Evolutionary conservation across 1,284 basidiomycete genomes (phyloP), one percentile per base, ranked within the genome.

Genomic region (Cryptococcus sp.): DNA sequence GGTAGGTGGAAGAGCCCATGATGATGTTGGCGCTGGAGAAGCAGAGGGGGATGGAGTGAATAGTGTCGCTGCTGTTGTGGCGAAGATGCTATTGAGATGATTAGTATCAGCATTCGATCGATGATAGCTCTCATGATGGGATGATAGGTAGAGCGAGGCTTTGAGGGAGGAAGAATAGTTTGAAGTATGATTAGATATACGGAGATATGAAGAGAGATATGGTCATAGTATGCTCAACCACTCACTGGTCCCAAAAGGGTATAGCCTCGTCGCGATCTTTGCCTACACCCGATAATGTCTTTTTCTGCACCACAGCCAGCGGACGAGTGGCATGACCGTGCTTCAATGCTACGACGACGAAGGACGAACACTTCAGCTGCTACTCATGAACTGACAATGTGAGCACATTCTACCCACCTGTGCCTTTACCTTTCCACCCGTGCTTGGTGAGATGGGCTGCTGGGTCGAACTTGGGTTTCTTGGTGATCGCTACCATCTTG

Each of bases 231-330:
- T 13, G n/a, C 52, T 6, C 47, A 48, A 23, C 39, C 29, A 83
- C 88, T 75, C 68, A 93, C 91, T 93, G 90, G 75, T 96, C 92
- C 92, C 92, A 96, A 84, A 95, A 96, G 48, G 91, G 90, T 72
- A 93, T 92, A 0, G 90, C 89, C 66, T 93, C 91, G 72, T 94
- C 92, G 61, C 92, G 83, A 76, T 95, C 91, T 74, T 91, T 92
- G 54, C 93, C 93, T 54, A 96, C 79, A 1, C 93, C 93, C 17
- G 84, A 79, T 20, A 94, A 81, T 5, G 83, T 89, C 80, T 88
- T 89, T 82, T 95, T 95, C 75, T 89, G 88, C 1, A 87, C 83
- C 40, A 93, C 85, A 1, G 87, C 82, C 47, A 96, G 79, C 2
- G 92, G 93, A 19, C 85, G 83, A 19, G 74, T 74, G 7, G 75